Conservation (phyloP, 2,329 filamentous ascomycete species). For the Talaromyces sp. region DNA sequence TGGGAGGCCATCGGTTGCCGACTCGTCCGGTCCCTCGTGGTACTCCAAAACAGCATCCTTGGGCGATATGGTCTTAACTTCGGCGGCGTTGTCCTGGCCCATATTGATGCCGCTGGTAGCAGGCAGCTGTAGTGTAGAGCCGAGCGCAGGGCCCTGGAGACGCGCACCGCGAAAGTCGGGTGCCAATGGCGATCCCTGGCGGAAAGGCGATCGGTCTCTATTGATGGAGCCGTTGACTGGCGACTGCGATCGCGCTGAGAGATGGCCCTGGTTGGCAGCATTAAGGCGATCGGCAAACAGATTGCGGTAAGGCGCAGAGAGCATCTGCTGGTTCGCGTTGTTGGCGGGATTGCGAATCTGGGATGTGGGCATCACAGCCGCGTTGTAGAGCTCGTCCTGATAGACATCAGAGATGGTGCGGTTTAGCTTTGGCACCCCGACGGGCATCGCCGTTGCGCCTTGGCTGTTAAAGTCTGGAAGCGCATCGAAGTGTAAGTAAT, state of each 20-base stretch:
- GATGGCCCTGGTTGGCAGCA: slow-evolving; percentile 70
- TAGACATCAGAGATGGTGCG: slow-evolving; percentile 83
- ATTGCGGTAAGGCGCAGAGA: slow-evolving; percentile 50
- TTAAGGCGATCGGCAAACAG: slow-evolving; percentile 73
- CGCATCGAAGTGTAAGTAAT: slow-evolving; percentile 63
- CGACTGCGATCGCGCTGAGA: slow-evolving; percentile 59
- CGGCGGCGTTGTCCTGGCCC: slow-evolving; percentile 26
- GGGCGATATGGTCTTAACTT: slow-evolving; percentile 86
- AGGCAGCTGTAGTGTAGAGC: slow-evolving; percentile 30
- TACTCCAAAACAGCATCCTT: slow-evolving; percentile 89
- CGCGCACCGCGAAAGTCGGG: slow-evolving; percentile 36
- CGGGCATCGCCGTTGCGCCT: slow-evolving; percentile 26
- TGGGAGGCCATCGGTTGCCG: slow-evolving; percentile 50
- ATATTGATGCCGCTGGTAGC: slow-evolving; percentile 27
- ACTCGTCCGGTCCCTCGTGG: slow-evolving; percentile 66
- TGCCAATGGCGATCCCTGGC: slow-evolving; percentile 62
- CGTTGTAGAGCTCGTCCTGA: slow-evolving; percentile 76
- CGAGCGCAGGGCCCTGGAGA: slow-evolving; percentile 33
- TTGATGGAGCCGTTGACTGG: slow-evolving; percentile 45
- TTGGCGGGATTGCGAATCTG: slow-evolving; percentile 33
- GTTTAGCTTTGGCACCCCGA: slow-evolving; percentile 68
- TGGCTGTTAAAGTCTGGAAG: slow-evolving; percentile 50
- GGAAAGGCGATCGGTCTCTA: slow-evolving; percentile 77
- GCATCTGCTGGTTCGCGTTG: slow-evolving; percentile 18
- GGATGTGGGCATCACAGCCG: slow-evolving; percentile 34